Percentiles rank a stretch among this genome's conserved stretches.
phyloP scores from a whole-genome alignment of 2,329 filamentous ascomycete genomes.

The Chaetomiaceae sp. region DNA sequence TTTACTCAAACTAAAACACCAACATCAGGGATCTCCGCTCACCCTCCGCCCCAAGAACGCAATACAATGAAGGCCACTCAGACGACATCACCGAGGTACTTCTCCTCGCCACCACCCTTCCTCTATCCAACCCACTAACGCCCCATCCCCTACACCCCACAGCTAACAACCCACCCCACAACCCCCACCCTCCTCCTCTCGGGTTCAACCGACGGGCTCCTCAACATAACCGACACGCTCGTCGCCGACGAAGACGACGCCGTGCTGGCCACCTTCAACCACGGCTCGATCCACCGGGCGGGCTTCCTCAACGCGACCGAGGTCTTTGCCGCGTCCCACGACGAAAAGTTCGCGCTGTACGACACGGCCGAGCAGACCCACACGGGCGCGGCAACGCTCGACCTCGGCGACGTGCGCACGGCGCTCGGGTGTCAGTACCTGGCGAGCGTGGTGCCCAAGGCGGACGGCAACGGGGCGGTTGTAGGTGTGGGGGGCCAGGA shows the following conservation, averaged over 20 bases:
- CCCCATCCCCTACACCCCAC: not conserved
- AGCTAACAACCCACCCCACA: conserved; percentile 59
- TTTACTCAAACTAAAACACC: conserved; percentile 15
- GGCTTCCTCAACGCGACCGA: conserved; percentile 63
- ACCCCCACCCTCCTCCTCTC: conserved; percentile 62
- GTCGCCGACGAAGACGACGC: conserved; percentile 73
- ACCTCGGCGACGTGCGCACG: conserved; percentile 66
- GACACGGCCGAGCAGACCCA: conserved; percentile 61
- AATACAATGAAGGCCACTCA: conserved; percentile 62
- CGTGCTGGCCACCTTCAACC: conserved; percentile 73
- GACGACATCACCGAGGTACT: conserved; percentile 65
- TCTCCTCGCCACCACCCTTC: conserved; percentile 21
- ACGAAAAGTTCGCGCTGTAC: conserved; percentile 73
- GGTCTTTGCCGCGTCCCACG: conserved; percentile 70
- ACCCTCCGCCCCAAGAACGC: conserved; percentile 42
- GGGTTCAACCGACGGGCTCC: conserved; percentile 73
- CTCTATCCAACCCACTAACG: not conserved
- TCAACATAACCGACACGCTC: conserved; percentile 70
- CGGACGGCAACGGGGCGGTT: conserved; percentile 54
- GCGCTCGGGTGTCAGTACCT: conserved; percentile 69
- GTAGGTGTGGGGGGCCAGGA: conserved; percentile 65
- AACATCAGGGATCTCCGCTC: conserved; percentile 53
- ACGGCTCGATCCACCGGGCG: conserved; percentile 69
- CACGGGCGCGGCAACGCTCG: conserved; percentile 50
- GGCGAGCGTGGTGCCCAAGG: conserved; percentile 59